Percentiles rank a stretch among this genome's conserved stretches.
Conservation (phyloP, 2,329 filamentous ascomycete genomes). For the Eurotiales sp. region DNA sequence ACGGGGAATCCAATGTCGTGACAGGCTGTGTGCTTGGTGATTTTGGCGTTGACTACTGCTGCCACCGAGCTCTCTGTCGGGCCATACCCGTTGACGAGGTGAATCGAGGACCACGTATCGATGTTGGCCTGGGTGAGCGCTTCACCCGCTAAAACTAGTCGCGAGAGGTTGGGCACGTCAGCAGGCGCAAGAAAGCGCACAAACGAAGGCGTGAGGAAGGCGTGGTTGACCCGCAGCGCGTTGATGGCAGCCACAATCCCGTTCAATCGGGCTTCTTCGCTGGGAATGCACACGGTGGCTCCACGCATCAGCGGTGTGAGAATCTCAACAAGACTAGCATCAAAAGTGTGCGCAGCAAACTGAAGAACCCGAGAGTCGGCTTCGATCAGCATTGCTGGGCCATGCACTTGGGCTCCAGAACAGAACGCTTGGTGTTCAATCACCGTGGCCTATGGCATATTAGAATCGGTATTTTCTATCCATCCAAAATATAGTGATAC, state of each 20-base stretch:
- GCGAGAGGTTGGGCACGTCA: conserved; percentile 33
- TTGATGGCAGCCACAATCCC: conserved; percentile 38
- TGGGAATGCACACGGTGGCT: conserved; percentile 58
- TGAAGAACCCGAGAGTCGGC: conserved; percentile 57
- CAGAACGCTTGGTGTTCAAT: conserved; percentile 60
- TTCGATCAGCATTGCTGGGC: conserved; percentile 49
- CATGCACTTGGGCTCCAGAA: conserved; percentile 51
- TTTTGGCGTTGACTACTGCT: conserved; percentile 18
- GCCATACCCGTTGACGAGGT: conserved; percentile 14
- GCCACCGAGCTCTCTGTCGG: conserved; percentile 13
- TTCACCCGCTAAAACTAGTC: conserved; percentile 40
- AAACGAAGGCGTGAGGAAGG: conserved; percentile 59
- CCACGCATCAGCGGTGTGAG: conserved; percentile 54
- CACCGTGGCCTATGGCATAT: conserved; percentile 56
- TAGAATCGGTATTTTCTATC: conserved; percentile 46
- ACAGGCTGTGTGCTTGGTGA: conserved; percentile 22
- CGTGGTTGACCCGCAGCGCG: conserved; percentile 51
- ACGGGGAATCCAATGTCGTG: conserved; percentile 36
- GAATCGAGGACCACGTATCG: conserved; percentile 11
- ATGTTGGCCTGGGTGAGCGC: conserved; percentile 37
- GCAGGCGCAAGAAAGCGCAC: conserved; percentile 42
- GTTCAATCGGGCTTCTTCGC: conserved; percentile 40
- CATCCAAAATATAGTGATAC: no score
- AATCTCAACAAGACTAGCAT: conserved; percentile 53
- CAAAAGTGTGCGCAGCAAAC: conserved; percentile 54